Percentiles rank a stretch among this genome's conserved stretches.
Conservation (phyloP, 2,329 filamentous ascomycete genomes). For the Periconia sp. region DNA sequence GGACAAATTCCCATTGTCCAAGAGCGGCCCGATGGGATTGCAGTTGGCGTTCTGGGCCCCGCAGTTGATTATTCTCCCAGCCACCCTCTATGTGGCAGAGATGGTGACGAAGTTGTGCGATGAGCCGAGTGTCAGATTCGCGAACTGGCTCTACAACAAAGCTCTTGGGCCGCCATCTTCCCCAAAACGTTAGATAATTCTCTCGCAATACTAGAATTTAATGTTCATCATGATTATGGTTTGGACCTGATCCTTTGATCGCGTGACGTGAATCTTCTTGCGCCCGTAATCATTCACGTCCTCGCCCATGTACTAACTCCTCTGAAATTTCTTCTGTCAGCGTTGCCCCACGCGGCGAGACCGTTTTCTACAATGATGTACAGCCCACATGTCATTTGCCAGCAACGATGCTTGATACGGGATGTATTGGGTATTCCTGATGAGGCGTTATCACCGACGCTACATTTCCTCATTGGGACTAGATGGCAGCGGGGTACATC, state of each 20-base stretch:
- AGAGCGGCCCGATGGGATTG: constrained; percentile 60
- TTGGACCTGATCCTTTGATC: not conserved
- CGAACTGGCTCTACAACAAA: constrained; percentile 57
- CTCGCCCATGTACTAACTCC: not conserved
- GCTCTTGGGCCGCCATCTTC: constrained; percentile 34
- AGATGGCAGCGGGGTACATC: not conserved
- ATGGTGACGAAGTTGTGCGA: constrained; percentile 39
- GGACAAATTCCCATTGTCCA: constrained; percentile 58
- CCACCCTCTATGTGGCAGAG: constrained; percentile 36
- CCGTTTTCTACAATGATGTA: too few species aligned
- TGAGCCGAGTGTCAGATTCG: constrained; percentile 57
- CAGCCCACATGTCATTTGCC: too few species aligned
- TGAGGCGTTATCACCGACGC: not conserved
- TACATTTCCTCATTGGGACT: not conserved
- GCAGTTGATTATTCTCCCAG: constrained; percentile 53
- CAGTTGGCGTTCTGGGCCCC: constrained; percentile 58
- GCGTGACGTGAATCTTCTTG: not conserved
- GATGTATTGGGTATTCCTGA: not conserved
- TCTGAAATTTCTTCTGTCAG: not conserved
- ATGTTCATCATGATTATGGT: not conserved
- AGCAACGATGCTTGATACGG: not conserved
- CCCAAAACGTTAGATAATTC: constrained; percentile 1
- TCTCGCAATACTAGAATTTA: not conserved
- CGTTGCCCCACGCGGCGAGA: too few species aligned
- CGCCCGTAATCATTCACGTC: not conserved